Evolutionary conservation across 2,329 filamentous ascomycete species (phyloP).

Genomic region (Fusarium coffeatum): DNA sequence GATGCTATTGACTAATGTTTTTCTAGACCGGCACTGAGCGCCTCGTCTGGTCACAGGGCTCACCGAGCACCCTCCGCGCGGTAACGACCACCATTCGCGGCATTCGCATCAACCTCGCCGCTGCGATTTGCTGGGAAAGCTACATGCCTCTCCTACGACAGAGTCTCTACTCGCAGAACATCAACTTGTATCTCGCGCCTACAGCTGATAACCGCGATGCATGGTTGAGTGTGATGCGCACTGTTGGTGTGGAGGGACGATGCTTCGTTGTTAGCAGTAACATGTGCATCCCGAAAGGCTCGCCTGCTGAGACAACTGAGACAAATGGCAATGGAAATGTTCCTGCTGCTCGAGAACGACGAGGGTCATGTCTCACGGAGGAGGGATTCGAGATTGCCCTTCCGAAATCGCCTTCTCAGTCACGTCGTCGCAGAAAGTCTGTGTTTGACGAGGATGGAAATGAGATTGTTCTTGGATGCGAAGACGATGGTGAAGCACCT

Average conservation of each 20-base stretch:
- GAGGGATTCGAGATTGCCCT: slow-evolving; percentile 62
- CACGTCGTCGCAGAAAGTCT: slow-evolving; percentile 50
- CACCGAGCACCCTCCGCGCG: slow-evolving; percentile 80
- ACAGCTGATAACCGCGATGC: slow-evolving; percentile 87
- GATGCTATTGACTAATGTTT: not conserved
- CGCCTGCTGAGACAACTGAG: not conserved
- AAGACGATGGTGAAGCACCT: slow-evolving; percentile 39
- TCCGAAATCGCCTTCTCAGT: slow-evolving; percentile 47
- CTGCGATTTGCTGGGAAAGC: slow-evolving; percentile 96
- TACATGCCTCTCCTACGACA: slow-evolving; percentile 93
- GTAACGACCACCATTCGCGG: slow-evolving; percentile 84
- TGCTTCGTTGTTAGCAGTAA: slow-evolving; percentile 89
- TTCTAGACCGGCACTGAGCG: slow-evolving; percentile 79
- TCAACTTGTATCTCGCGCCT: slow-evolving; percentile 91
- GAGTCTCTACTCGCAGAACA: slow-evolving; percentile 86
- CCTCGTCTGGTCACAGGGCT: slow-evolving; percentile 89
- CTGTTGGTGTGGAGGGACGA: slow-evolving; percentile 82
- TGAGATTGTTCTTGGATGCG: slow-evolving; percentile 62
- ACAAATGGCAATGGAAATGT: not conserved
- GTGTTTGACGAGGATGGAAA: slow-evolving; percentile 66
- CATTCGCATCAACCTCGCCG: slow-evolving; percentile 81
- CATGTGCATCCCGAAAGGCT: slow-evolving; percentile 72
- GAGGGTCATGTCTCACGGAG: slow-evolving; percentile 57
- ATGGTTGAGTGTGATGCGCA: slow-evolving; percentile 86
- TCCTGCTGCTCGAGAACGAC: slow-evolving; percentile 9